Evolutionary conservation across 176 grass and related monocot species (phyloP).

Genomic region (Luzula sylvatica): DNA sequence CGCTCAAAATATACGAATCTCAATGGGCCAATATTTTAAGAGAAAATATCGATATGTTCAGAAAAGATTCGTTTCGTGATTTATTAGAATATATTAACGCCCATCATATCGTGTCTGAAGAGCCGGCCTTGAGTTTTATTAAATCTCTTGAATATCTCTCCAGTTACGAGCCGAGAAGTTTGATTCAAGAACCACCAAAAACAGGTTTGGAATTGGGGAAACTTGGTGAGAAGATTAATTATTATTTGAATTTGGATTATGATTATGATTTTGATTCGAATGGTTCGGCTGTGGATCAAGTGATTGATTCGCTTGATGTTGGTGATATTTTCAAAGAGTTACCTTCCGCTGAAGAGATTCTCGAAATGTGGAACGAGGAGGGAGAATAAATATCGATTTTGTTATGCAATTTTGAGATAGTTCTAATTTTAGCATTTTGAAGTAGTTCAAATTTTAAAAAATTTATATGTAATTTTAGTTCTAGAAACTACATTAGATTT

Average conservation of each 20-base stretch:
- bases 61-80: slow-evolving; percentile 12
- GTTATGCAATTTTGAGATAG: too few relatives aligned
- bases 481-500: too few relatives aligned
- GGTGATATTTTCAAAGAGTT: slow-evolving; percentile 20
- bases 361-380: slow-evolving; percentile 18
- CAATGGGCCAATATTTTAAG: slow-evolving; percentile 23
- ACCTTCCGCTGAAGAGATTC: slow-evolving; percentile 10
- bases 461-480: too few relatives aligned
- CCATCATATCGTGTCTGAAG: slow-evolving; percentile 31
- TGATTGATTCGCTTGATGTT: not conserved
- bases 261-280: not conserved
- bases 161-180: not conserved
- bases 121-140: slow-evolving; percentile 31
- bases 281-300: slow-evolving; percentile 11
- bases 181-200: not conserved
- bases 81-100: slow-evolving; percentile 28
- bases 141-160: slow-evolving; percentile 19
- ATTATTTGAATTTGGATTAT: slow-evolving; percentile 5
- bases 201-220: not conserved
- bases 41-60: slow-evolving; percentile 13
- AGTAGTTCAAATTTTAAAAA: too few relatives aligned
- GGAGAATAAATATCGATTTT: too few relatives aligned
- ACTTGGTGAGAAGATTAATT: too few relatives aligned
- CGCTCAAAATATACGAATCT: slow-evolving; percentile 25
- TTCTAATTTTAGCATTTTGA: too few relatives aligned